Base-by-base conservation (phyloP, 148 eudicot species). In the Cornus florida region DNA sequence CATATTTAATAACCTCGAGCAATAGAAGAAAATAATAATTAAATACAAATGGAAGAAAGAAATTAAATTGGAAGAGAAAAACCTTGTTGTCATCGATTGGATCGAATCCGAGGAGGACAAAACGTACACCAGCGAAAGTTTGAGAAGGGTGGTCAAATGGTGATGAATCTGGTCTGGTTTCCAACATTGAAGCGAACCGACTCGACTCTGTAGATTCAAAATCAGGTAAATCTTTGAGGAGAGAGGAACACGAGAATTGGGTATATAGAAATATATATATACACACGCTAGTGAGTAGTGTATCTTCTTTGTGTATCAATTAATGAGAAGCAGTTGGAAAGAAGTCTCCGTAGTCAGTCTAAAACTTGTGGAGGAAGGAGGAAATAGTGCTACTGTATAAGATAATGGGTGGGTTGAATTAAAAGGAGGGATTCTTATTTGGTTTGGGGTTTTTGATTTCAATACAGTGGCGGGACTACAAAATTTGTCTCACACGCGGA, bases 101-200 rank as follows among this genome's bases (percentile, higher is more conserved):
- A 75, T 90, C 91, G 80, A 90, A 91, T 9, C 95, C 95, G n/a
- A 81, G 67, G 13, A 92, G 91, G 19, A 86, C 73, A 41, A 92
- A 92, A 5, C 88, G 88, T 31, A 90, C 87, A 19, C 90, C 92
- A 66, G 19, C 12, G 70, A 91, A 91, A 33, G 77, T 64, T 72
- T 83, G 78, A 1, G 88, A 79, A 3, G 82, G 77, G 67, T 73
- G 78, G 9, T 80, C 79, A 38, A 69, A 72, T 41, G 32, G 32
- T 23, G 82, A 41, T 48, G 80, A 74, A 68, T 75, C 83, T 75
- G 71, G 77, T 32, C 78, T 81, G 39, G 53, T 56, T 23, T 76
- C 81, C 24, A 71, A 50, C 89, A 87, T 87, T 82, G 83, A 70
- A 77, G 31, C 24, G 23, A 74, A 56, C 48, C 39, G 74, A 20